These are phyloP conservation scores for Pestalotiopsis sp. DNA, from an alignment of 2,329 filamentous ascomycete genomes.

Conservation along the genomic window DNA sequence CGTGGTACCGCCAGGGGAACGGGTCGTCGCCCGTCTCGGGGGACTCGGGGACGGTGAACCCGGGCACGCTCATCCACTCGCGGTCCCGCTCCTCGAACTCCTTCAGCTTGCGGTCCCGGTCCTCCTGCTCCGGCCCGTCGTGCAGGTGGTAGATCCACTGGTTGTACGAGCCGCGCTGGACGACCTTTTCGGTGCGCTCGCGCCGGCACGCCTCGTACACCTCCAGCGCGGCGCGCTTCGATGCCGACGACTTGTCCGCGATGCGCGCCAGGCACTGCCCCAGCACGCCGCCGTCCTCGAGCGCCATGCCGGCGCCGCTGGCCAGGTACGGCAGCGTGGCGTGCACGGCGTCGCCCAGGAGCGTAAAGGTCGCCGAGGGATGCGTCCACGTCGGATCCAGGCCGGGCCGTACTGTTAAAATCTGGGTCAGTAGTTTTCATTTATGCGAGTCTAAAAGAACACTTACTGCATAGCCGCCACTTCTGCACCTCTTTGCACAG, in stretches of 20 bases:
- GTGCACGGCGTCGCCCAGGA: conserved; percentile 66
- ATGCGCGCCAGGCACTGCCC: conserved; percentile 55
- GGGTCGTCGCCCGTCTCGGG: conserved; percentile 40
- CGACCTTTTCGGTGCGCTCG: conserved; percentile 59
- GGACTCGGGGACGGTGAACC: conserved; percentile 21
- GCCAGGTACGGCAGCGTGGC: conserved; percentile 66
- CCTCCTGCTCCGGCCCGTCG: conserved; percentile 57
- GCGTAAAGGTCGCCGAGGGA: conserved; percentile 54
- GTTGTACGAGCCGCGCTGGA: conserved; percentile 60
- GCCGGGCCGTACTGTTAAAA: conserved; percentile 19
- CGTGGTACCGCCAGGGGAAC: conserved; percentile 41
- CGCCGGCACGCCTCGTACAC: conserved; percentile 61
- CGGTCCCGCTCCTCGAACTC: conserved; percentile 31
- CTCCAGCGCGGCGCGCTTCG: conserved; percentile 34
- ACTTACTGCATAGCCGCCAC: conserved; percentile 35
- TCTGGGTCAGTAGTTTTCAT: background rate
- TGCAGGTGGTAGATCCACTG: conserved; percentile 64
- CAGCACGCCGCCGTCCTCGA: conserved; percentile 61
- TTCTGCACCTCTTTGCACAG: conserved; percentile 61
- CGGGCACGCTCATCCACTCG: conserved; percentile 27
- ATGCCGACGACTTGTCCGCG: conserved; percentile 36
- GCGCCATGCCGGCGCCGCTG: conserved; percentile 57
- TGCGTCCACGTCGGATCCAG: conserved; percentile 55
- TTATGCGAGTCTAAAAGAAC: background rate
- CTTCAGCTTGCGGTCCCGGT: conserved; percentile 45